Percentiles rank a stretch among this genome's conserved stretches.
Evolutionary conservation across 2,329 filamentous ascomycete genomes (phyloP).

Genomic region (Aspergillus udagawae): DNA sequence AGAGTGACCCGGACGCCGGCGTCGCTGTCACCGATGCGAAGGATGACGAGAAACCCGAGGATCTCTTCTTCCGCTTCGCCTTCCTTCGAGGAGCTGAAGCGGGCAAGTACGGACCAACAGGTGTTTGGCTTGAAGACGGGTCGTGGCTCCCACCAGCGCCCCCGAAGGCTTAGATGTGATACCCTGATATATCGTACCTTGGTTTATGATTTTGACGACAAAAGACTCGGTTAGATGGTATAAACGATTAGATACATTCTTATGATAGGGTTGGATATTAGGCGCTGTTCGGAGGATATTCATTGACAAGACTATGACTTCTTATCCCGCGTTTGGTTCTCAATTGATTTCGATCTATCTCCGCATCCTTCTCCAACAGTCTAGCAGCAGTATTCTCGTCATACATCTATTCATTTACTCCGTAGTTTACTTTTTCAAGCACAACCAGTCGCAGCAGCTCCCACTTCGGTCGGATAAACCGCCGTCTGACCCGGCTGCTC

Average conservation of each 20-base stretch:
- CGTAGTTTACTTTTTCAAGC: background rate
- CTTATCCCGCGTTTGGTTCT: background rate
- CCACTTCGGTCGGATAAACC: slow-evolving; percentile 16
- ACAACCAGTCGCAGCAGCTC: slow-evolving; percentile 18
- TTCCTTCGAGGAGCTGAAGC: slow-evolving; percentile 41
- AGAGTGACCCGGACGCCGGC: slow-evolving; percentile 16
- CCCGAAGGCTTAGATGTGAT: slow-evolving; percentile 21
- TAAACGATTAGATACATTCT: background rate
- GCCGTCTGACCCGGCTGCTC: slow-evolving; percentile 13
- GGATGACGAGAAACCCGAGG: slow-evolving; percentile 32
- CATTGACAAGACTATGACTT: background rate
- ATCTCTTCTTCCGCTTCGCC: slow-evolving; percentile 46
- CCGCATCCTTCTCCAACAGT: background rate
- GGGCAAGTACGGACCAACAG: slow-evolving; percentile 36
- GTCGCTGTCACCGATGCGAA: slow-evolving; percentile 15
- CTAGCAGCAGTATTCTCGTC: background rate
- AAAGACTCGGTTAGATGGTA: background rate
- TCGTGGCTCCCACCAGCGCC: slow-evolving; percentile 29
- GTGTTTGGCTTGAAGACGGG: slow-evolving; percentile 38
- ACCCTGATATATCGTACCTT: background rate
- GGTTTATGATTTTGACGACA: background rate
- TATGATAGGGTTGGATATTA: background rate
- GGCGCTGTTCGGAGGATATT: too few species aligned
- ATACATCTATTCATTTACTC: background rate
- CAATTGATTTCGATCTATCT: background rate